phyloP scores from a whole-genome alignment of 2,329 filamentous ascomycete genomes.

The Hypoxylon sp. region DNA sequence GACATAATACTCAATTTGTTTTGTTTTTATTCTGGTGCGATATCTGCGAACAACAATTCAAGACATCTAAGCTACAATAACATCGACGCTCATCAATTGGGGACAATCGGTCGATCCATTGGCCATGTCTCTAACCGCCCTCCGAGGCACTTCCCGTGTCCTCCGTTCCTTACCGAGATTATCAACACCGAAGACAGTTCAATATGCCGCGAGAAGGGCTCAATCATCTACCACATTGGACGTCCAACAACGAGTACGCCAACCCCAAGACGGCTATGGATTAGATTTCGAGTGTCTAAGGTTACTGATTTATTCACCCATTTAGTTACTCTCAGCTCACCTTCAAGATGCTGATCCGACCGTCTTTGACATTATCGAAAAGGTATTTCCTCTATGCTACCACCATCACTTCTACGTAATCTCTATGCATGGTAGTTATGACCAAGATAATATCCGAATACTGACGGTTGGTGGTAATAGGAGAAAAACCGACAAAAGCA shows the following conservation, averaged over 20 bases:
- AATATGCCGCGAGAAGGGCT: constrained; percentile 54
- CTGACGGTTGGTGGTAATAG: constrained; percentile 61
- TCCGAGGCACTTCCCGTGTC: constrained; percentile 66
- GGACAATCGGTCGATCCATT: constrained; percentile 16
- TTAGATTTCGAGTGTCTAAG: neutral
- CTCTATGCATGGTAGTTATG: constrained; percentile 8
- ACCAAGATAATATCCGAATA: constrained; percentile 17
- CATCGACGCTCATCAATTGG: constrained; percentile 18
- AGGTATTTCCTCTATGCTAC: constrained; percentile 68
- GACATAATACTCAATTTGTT: constrained; percentile 25
- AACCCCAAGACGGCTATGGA: neutral
- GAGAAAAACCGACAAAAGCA: constrained; percentile 97
- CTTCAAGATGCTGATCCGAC: constrained; percentile 88
- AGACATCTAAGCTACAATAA: constrained; percentile 5
- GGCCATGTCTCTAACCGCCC: constrained; percentile 64
- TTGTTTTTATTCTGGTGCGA: constrained; percentile 8
- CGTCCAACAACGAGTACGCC: constrained; percentile 71
- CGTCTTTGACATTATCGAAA: constrained; percentile 91
- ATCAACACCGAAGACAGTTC: constrained; percentile 46
- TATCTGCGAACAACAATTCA: constrained; percentile 5
- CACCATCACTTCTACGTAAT: neutral
- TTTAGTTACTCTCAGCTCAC: constrained; percentile 82
- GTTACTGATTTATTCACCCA: constrained; percentile 24
- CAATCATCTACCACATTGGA: constrained; percentile 67
- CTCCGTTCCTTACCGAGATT: constrained; percentile 59